phyloP scores from a whole-genome alignment of 1,139 yeast genomes.

The Candida anutae region DNA sequence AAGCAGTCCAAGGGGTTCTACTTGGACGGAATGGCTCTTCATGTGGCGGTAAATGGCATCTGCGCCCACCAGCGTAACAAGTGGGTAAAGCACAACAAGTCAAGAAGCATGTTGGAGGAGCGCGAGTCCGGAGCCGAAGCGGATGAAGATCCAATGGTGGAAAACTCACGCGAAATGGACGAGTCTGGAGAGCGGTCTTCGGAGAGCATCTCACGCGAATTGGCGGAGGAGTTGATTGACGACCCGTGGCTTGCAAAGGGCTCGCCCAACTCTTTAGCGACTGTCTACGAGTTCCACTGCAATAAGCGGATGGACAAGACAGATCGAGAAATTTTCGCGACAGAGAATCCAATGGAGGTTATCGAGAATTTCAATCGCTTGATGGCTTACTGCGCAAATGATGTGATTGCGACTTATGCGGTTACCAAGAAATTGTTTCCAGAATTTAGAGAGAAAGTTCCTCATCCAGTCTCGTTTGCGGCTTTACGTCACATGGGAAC shows the following conservation, averaged over 20 bases:
- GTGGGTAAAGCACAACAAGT: constrained; percentile 60
- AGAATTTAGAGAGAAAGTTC: constrained; percentile 55
- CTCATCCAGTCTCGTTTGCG: constrained; percentile 94
- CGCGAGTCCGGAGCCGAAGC: constrained; percentile 2
- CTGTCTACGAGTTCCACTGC: constrained; percentile 78
- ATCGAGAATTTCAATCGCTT: constrained; percentile 51
- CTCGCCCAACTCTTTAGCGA: constrained; percentile 72
- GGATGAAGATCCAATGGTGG: constrained; percentile 2
- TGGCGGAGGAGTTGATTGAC: constrained; percentile 25
- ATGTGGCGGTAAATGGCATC: constrained; percentile 86
- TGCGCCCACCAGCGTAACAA: constrained; percentile 84
- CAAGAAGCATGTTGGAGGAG: constrained; percentile 12
- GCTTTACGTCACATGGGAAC: constrained; percentile 73
- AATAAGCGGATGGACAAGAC: constrained; percentile 59
- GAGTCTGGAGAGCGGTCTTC: neutral
- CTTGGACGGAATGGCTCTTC: constrained; percentile 89
- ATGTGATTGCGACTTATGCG: constrained; percentile 67
- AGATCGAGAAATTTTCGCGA: constrained; percentile 56
- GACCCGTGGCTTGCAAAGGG: constrained; percentile 81
- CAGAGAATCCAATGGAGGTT: constrained; percentile 47
- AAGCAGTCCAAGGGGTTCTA: constrained; percentile 64
- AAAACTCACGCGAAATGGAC: too few species aligned
- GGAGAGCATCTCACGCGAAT: constrained; percentile 7
- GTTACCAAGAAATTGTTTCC: constrained; percentile 70
- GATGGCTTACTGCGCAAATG: constrained; percentile 78